Evolutionary conservation across 306 rosid species (phyloP), one percentile per base, ranked within the genome.

Genomic region (Medicago lupulina): DNA sequence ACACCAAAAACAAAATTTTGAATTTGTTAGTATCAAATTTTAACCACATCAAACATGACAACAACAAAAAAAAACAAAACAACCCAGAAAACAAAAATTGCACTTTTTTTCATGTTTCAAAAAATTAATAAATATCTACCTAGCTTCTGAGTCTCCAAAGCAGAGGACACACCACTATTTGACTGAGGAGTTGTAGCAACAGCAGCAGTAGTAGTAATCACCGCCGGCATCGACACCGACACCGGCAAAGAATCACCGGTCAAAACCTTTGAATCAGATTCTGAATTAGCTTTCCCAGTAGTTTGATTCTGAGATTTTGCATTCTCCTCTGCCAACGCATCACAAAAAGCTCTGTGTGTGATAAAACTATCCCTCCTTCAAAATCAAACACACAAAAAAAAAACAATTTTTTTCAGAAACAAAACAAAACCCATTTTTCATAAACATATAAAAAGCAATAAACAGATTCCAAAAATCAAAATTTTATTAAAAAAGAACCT

Each of bases 301-400:
- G 64, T 18, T 25, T 64, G 83, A 40, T 82, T 14, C 17, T 83
- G 92, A 78, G 82, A 82, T 84, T 83, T 86, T 4, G 90, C 85
- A 57, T 87, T 87, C 43, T 93, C 98, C 76, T 86, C 92, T 3
- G 97, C 94, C 80, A 93, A 85, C 17, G 92, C 98, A 82, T 91
- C 98, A 44, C 98, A 93, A 75, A 93, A 93, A 39, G 98, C 97
- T 67, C 98, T 88, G 73, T 93, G 98, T 47, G 98, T 91, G 49
- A 93, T 88, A 74, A 93, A 93, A 82, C 96, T 91, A 76, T 93
- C 98, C 87, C 96, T 93, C 91, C 98, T 93, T 75, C 74, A 81
- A 81, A 79, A 74, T 43, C 23, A 73, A 54, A 63, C 63, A 67
- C 53, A 43, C 44, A 53, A 46, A 78, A 53, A 46, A 78, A 75